A percentile compares a stretch with the other conserved stretches of the same genome.
Conservation (phyloP, 176 grass and related monocot genomes). For the Pontederia paniculata region DNA sequence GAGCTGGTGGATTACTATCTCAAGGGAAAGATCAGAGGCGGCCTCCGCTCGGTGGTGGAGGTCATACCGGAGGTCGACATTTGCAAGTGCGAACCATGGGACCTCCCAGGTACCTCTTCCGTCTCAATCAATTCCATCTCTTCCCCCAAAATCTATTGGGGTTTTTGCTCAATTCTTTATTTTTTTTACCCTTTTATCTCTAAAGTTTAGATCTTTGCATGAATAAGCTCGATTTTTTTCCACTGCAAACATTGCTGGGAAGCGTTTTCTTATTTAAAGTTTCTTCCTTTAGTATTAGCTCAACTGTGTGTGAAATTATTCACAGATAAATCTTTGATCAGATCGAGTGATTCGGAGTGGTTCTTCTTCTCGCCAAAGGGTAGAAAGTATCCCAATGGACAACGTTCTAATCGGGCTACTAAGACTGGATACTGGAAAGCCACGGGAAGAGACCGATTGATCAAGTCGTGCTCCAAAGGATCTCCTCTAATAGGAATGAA, state of each 20-base stretch:
- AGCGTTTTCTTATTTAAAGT: too few relatives aligned
- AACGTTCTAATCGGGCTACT: constrained; percentile 15
- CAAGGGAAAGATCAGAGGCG: constrained; percentile 46
- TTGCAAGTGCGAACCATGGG: constrained; percentile 49
- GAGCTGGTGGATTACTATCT: constrained; percentile 65
- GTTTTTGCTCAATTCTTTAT: too few relatives aligned
- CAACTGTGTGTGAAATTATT: too few relatives aligned
- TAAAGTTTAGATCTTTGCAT: too few relatives aligned
- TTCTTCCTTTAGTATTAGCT: too few relatives aligned
- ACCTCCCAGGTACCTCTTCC: constrained; percentile 31
- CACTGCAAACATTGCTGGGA: too few relatives aligned
- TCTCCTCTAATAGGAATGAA: constrained; percentile 5
- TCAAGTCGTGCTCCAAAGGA: not conserved
- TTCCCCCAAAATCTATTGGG: not conserved
- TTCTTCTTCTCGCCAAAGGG: constrained; percentile 21
- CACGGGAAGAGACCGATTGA: constrained; percentile 13
- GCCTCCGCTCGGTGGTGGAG: constrained; percentile 24
- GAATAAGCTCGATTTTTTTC: too few relatives aligned
- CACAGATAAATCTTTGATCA: constrained; percentile 1
- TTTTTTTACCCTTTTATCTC: too few relatives aligned
- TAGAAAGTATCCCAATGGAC: constrained; percentile 13
- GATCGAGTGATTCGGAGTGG: constrained; percentile 15
- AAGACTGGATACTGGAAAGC: constrained; percentile 17
- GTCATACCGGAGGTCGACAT: constrained; percentile 49
- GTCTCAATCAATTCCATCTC: not conserved